Conservation (phyloP, 305 asterid species). For the Caryopteris hybrid region DNA sequence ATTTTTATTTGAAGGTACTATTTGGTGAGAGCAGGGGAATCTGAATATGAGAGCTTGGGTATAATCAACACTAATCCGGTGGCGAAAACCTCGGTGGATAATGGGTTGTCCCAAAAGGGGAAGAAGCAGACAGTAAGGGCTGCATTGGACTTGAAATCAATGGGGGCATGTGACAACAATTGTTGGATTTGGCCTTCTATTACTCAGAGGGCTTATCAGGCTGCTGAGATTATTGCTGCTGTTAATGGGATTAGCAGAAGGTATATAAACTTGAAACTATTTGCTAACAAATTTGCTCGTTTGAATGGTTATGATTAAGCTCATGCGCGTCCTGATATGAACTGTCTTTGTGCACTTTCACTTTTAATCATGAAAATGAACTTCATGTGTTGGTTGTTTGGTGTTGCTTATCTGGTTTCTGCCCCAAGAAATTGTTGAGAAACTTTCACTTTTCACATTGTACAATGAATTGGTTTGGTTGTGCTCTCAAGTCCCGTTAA, state of each 20-base stretch:
- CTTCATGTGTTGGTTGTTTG: too few relatives aligned
- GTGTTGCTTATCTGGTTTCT: background rate
- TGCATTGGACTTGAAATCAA: slow-evolving; percentile 63
- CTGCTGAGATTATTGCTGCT: slow-evolving; percentile 93
- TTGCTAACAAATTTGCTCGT: background rate
- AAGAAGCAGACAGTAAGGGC: slow-evolving; percentile 73
- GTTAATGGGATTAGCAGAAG: slow-evolving; percentile 66
- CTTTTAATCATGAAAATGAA: too few relatives aligned
- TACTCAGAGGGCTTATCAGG: slow-evolving; percentile 91
- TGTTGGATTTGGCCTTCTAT: slow-evolving; percentile 99
- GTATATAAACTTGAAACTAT: slow-evolving; percentile 23
- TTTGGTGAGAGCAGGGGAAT: slow-evolving; percentile 95
- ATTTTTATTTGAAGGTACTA: slow-evolving; percentile 48
- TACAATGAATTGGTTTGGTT: background rate
- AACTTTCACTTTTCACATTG: background rate
- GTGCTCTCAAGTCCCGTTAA: background rate
- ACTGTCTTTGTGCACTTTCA: too few relatives aligned
- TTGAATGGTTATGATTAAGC: background rate
- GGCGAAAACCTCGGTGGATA: slow-evolving; percentile 84
- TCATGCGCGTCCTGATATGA: too few relatives aligned
- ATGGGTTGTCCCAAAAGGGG: slow-evolving; percentile 68
- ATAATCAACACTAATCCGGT: slow-evolving; percentile 91
- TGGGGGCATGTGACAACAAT: slow-evolving; percentile 73
- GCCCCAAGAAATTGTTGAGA: background rate
- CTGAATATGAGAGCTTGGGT: slow-evolving; percentile 76